Conservation (phyloP, 2,329 filamentous ascomycete species). For the Neodidymelliopsis sp. region DNA sequence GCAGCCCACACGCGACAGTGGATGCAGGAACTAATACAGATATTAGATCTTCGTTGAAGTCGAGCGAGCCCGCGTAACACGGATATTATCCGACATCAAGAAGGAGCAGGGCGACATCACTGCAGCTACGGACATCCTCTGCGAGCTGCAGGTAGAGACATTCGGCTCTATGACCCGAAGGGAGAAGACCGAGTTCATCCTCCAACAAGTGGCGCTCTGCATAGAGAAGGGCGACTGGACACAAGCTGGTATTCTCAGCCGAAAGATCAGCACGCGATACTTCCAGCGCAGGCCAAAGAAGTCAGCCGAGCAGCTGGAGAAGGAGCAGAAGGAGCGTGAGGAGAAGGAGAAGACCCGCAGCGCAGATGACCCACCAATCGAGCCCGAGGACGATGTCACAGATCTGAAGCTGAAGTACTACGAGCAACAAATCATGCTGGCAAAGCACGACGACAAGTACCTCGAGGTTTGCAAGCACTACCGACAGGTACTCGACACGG, state of each 20-base stretch:
- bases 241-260: conserved; percentile 89
- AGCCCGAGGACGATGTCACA: conserved; percentile 86
- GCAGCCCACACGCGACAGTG: conserved; percentile 24
- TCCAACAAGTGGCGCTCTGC: conserved; percentile 92
- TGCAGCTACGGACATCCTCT: conserved; percentile 89
- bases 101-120: conserved; percentile 92
- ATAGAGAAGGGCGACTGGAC: conserved; percentile 97
- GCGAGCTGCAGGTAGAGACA: conserved; percentile 97
- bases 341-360: conserved; percentile 83
- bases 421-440: conserved; percentile 93
- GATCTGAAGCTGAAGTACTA: conserved; percentile 96
- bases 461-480: conserved; percentile 98
- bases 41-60: conserved; percentile 94
- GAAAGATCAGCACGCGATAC: conserved; percentile 97
- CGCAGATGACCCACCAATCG: conserved; percentile 78
- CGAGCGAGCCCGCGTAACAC: conserved; percentile 92
- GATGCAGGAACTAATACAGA: conserved; percentile 26
- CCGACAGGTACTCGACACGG: conserved; percentile 93
- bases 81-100: conserved; percentile 96
- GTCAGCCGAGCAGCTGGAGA: conserved; percentile 85
- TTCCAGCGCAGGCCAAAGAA: conserved; percentile 91
- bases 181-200: conserved; percentile 98
- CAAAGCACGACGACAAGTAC: conserved; percentile 97
- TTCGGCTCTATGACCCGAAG: conserved; percentile 97
- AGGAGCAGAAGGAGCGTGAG: conserved; percentile 84